Conservation (phyloP, 148 eudicot species). For the Talinum fruticosum region DNA sequence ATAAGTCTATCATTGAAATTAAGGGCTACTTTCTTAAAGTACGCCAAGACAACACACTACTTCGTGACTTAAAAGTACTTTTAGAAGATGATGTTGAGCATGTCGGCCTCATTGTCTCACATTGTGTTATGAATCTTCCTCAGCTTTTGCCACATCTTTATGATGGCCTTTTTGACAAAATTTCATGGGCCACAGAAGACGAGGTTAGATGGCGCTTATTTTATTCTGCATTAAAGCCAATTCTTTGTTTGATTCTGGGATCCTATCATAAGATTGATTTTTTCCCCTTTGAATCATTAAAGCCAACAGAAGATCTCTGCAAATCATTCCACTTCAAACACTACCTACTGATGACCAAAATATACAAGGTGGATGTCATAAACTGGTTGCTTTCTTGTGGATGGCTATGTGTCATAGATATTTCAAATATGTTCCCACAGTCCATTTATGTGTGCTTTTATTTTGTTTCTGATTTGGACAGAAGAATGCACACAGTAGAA, state of each 20-base stretch:
- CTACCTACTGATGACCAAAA: constrained; percentile 59
- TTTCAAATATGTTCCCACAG: neutral
- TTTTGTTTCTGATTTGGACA: constrained; percentile 22
- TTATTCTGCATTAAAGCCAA: neutral
- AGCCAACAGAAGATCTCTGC: constrained; percentile 82
- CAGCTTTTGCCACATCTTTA: constrained; percentile 90
- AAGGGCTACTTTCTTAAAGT: constrained; percentile 53
- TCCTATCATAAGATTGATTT: neutral
- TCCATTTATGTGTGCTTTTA: neutral
- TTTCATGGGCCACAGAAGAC: constrained; percentile 87
- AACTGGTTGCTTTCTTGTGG: neutral
- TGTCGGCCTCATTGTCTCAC: constrained; percentile 88
- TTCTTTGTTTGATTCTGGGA: neutral
- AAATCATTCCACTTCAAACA: constrained; percentile 59
- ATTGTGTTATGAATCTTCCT: constrained; percentile 86
- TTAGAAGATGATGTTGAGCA: constrained; percentile 49
- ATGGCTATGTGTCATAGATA: neutral
- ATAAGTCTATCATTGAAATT: constrained; percentile 61
- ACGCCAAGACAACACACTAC: constrained; percentile 40
- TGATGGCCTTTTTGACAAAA: constrained; percentile 86
- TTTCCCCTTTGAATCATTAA: constrained; percentile 4
- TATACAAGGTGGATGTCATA: constrained; percentile 62
- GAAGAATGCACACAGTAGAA: constrained; percentile 47
- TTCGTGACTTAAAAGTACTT: constrained; percentile 38
- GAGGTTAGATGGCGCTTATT: constrained; percentile 56